phyloP scores from a whole-genome alignment of 2,329 filamentous ascomycete species.

The Sporothrix schenckii region DNA sequence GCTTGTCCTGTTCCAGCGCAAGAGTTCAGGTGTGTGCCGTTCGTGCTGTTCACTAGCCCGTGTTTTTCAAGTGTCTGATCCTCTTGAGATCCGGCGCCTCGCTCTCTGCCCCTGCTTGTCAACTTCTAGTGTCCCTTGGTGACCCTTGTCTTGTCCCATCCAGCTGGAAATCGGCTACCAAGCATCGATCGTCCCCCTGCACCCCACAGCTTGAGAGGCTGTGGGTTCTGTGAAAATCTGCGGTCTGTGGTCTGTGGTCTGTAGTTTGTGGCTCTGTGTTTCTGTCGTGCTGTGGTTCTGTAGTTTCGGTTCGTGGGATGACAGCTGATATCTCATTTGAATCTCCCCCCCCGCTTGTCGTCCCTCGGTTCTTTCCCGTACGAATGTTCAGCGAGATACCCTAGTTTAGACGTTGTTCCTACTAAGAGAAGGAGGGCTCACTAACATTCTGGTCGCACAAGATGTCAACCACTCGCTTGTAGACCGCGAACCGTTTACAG shows the following conservation, averaged over 20 bases:
- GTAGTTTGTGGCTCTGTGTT: background rate
- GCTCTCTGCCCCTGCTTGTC: background rate
- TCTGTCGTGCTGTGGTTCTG: no score
- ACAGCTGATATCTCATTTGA: no score
- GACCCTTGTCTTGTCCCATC: slow-evolving; percentile 15
- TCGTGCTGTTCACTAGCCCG: background rate
- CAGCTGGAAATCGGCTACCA: slow-evolving; percentile 17
- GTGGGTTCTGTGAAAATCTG: background rate
- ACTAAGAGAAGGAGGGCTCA: background rate
- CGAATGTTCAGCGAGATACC: slow-evolving; percentile 23
- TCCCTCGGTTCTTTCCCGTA: slow-evolving; percentile 6
- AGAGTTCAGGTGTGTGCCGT: background rate
- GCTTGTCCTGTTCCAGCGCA: slow-evolving; percentile 9
- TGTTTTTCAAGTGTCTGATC: slow-evolving; percentile 19
- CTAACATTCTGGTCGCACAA: slow-evolving; percentile 22
- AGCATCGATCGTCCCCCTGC: background rate
- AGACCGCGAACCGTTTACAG: slow-evolving; percentile 31
- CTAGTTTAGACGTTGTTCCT: slow-evolving; percentile 15
- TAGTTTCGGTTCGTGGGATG: background rate
- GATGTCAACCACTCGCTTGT: slow-evolving; percentile 33
- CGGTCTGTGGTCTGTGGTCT: background rate
- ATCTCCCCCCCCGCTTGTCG: background rate
- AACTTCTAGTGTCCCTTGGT: no score
- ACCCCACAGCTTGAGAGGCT: background rate
- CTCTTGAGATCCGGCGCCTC: slow-evolving; percentile 15